Conservation (phyloP, 169 alveolate species). For the Eimeria maxima region DNA sequence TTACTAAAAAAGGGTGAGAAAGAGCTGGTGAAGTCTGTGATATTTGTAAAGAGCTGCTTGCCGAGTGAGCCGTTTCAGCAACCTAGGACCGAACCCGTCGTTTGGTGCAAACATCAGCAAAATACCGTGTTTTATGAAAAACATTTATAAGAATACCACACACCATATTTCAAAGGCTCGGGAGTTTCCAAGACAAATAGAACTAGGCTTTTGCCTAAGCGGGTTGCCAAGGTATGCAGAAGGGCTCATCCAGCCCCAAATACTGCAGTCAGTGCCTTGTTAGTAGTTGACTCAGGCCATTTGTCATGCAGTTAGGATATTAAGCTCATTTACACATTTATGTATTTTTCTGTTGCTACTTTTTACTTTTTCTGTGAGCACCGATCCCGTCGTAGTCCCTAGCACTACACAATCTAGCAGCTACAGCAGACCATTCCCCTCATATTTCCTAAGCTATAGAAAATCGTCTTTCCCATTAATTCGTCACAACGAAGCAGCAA, state of each 20-base stretch:
- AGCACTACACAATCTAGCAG: constrained; percentile 16
- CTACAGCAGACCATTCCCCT: background rate
- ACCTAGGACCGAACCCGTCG: background rate
- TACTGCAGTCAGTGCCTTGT: constrained; percentile 44
- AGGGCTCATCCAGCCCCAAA: constrained; percentile 44
- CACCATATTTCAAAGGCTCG: background rate
- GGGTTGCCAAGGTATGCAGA: background rate
- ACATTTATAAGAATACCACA: background rate
- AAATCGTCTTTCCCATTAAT: background rate
- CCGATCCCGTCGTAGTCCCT: background rate
- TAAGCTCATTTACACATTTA: constrained; percentile 13
- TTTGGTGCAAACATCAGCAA: background rate
- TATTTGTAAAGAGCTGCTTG: background rate
- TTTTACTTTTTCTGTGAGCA: background rate
- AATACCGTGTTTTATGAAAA: background rate
- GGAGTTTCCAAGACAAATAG: background rate
- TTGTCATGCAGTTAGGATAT: constrained; percentile 8
- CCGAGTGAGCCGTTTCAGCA: background rate
- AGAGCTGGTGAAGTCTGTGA: background rate
- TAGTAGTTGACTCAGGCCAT: background rate
- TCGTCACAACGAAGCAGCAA: background rate
- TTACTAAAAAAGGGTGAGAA: background rate
- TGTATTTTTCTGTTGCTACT: background rate
- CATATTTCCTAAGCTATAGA: background rate
- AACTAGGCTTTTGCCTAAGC: background rate